These are phyloP conservation scores for Auriscalpium orientale DNA, from an alignment of 768 basidiomycete species.

Conservation along the genomic window DNA sequence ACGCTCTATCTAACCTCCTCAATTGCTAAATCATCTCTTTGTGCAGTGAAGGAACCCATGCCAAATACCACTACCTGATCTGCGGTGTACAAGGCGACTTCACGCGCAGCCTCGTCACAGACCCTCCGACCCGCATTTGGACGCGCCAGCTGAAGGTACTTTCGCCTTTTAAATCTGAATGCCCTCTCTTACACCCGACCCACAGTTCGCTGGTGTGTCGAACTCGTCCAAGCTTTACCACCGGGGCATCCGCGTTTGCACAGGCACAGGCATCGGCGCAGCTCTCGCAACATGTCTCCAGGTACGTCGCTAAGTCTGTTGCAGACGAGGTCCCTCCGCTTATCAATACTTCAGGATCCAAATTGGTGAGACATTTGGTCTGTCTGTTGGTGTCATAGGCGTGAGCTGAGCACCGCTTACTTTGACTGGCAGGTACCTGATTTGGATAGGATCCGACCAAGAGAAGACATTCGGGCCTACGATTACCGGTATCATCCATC, in stretches of 20 bases:
- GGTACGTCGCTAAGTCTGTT: neutral
- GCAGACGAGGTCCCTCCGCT: neutral
- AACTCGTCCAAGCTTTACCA: constrained; percentile 76
- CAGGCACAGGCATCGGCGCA: constrained; percentile 75
- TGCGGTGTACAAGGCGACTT: constrained; percentile 82
- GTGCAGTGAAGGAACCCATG: constrained; percentile 57
- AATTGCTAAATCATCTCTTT: constrained; percentile 1
- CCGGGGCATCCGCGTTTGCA: constrained; percentile 75
- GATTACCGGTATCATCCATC: constrained; percentile 63
- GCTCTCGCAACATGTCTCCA: constrained; percentile 53
- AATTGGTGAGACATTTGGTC: constrained; percentile 41
- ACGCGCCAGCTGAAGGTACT: constrained; percentile 72
- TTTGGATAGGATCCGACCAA: constrained; percentile 83
- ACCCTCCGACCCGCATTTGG: constrained; percentile 68
- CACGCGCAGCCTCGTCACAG: constrained; percentile 59
- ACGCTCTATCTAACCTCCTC: constrained; percentile 7
- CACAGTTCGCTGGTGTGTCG: constrained; percentile 68
- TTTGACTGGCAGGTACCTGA: constrained; percentile 49
- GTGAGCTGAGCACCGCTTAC: neutral
- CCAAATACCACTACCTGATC: constrained; percentile 75
- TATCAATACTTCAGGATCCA: constrained; percentile 44
- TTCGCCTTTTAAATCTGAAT: neutral
- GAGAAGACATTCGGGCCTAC: constrained; percentile 81
- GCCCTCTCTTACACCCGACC: constrained; percentile 1
- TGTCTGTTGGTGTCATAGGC: neutral